Evolutionary conservation across 768 basidiomycete species (phyloP), one percentile per base, ranked within the genome.

Genomic region (Lentinula raphanica): DNA sequence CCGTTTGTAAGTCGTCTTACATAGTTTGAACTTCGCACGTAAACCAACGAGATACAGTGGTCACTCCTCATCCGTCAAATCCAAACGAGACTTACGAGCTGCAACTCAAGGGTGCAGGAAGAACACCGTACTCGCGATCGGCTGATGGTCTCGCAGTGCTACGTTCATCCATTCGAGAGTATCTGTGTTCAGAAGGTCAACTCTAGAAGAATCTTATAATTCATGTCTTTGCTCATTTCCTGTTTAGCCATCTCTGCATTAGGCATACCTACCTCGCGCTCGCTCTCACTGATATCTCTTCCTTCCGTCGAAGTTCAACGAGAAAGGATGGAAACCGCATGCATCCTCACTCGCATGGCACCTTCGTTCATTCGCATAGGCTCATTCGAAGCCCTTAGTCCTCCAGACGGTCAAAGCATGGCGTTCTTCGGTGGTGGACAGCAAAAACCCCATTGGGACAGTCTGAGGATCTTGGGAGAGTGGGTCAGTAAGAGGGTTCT

Each of bases 141-240:
- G 96, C 97, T 3, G 97, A 98, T 69, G 97, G 97, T 0, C 79
- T 99, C 17, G 97, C 97, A 0, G 96, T 98, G 2, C 72, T 94
- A n/a, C 86, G 97, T 27, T 94, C 92, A 40, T 95, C 93, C 4
- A 86, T 98, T 28, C 86, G 96, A 48, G 97, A 98, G 73, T 98
- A 87, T 64, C 83, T 98, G 8, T 89, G 92, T 42, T 89, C 92
- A 2, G 96, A 98, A 86, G 92, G 90, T 86, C 62, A 59, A 73
- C 67, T 31, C 21, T 56, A 21, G 21, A 17, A n/a, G n/a, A n/a
- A n/a, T n/a, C n/a, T 6, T 25, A 42, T 2, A 21, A 23, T 9
- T 38, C 38, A 19, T 6, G 21, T 17, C 32, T 29, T 28, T 21
- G 19, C 17, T 25, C n/a, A 25, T 7, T 11, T 2, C 8, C 28